These are phyloP conservation scores for Geosmithia flava DNA, from an alignment of 2,329 filamentous ascomycete species.

Conservation along the genomic window DNA sequence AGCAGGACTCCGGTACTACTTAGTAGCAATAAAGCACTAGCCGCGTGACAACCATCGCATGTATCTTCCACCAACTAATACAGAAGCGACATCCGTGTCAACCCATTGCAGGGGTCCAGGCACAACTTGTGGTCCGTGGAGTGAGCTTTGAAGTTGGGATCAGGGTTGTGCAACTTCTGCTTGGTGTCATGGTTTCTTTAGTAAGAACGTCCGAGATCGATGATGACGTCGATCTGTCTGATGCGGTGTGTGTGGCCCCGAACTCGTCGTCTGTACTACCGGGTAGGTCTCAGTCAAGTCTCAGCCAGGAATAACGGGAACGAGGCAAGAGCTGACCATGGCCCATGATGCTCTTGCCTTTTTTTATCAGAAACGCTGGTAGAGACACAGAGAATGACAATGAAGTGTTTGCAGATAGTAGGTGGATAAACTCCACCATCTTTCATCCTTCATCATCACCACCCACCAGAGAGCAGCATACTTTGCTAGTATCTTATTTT, in stretches of 20 bases:
- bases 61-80: too few relatives aligned
- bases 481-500: background rate
- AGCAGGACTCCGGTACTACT: too few relatives aligned
- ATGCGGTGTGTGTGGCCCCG: background rate
- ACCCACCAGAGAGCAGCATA: background rate
- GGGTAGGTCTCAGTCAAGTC: background rate
- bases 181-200: background rate
- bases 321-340: background rate
- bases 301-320: background rate
- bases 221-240: background rate
- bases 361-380: background rate
- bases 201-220: background rate
- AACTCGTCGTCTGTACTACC: background rate
- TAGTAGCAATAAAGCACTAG: too few relatives aligned
- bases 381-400: background rate
- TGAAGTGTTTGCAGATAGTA: background rate
- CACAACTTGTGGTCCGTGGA: too few relatives aligned
- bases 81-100: too few relatives aligned
- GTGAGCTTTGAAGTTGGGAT: too few relatives aligned
- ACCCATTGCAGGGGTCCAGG: too few relatives aligned
- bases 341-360: background rate
- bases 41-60: too few relatives aligned
- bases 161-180: too few relatives aligned
- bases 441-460: background rate
- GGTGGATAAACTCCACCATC: too few relatives aligned